Conservation (phyloP, 164 flowering plant genomes). For the Buxus sempervirens region DNA sequence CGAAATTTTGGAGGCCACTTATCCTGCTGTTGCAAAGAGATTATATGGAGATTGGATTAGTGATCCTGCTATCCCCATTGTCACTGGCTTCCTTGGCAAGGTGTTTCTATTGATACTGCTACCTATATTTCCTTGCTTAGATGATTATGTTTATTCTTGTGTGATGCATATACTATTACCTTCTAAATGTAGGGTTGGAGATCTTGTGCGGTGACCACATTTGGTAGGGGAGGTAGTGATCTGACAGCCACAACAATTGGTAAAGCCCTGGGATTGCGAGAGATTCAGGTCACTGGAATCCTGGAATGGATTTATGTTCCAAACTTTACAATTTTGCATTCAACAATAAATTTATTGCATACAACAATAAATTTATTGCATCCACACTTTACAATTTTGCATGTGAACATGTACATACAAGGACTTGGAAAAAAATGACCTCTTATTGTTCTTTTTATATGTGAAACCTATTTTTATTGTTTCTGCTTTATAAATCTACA, state of each 20-base stretch:
- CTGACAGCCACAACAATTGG: conserved; percentile 95
- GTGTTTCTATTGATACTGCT: conserved; percentile 26
- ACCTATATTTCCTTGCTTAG: background rate
- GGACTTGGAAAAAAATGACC: background rate
- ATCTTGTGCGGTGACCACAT: conserved; percentile 79
- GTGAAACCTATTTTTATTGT: no score
- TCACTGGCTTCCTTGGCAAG: conserved; percentile 98
- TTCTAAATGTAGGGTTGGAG: conserved; percentile 67
- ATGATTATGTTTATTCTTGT: background rate
- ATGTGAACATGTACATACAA: no score
- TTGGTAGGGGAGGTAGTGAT: conserved; percentile 97
- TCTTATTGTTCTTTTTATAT: no score
- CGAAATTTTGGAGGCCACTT: conserved; percentile 94
- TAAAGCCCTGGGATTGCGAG: conserved; percentile 79
- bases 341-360: no score
- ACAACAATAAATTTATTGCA: background rate
- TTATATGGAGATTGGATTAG: conserved; percentile 69
- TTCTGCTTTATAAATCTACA: no score
- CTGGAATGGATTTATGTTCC: background rate
- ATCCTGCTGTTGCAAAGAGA: conserved; percentile 93
- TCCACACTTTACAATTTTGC: background rate
- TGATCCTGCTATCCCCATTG: conserved; percentile 91
- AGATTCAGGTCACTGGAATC: conserved; percentile 64
- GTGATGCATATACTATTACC: background rate
- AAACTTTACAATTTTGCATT: background rate